Conservation (phyloP, 805 yeast genomes). For the Pichia paraexigua region DNA sequence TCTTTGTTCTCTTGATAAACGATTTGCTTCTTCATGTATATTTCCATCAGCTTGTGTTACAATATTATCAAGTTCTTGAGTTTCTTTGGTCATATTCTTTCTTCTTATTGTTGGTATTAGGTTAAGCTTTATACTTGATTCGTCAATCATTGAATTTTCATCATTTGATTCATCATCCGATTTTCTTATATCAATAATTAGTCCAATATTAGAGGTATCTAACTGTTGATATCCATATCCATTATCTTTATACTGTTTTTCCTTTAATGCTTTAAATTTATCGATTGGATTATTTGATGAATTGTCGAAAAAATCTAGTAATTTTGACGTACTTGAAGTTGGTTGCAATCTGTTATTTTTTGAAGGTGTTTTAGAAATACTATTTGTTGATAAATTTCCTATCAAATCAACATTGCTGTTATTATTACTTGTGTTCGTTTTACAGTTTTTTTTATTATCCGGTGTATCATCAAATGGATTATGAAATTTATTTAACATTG, state of each 20-base stretch:
- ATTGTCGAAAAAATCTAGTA: background rate
- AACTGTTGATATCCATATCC: background rate
- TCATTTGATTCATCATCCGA: conserved; percentile 8
- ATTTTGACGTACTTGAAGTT: background rate
- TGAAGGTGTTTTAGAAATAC: conserved; percentile 3
- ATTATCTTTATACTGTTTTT: conserved; percentile 2
- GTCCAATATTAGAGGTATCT: conserved; percentile 20
- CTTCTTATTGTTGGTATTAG: conserved; percentile 10
- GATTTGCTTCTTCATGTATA: conserved; percentile 16
- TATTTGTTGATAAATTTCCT: background rate
- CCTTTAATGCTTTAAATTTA: conserved; percentile 19
- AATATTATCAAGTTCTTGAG: background rate
- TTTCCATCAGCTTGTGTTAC: conserved; percentile 18
- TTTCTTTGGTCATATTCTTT: background rate
- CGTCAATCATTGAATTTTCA: conserved; percentile 12
- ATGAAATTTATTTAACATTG: conserved; percentile 23
- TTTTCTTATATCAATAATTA: conserved; percentile 16
- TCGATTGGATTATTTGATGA: conserved; percentile 13
- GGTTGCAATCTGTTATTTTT: background rate
- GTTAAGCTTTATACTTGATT: conserved; percentile 20
- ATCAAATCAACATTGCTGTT: background rate
- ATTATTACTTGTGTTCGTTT: background rate
- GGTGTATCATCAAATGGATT: conserved; percentile 33
- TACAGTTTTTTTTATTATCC: background rate
- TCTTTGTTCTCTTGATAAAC: conserved; percentile 10